Conservation (phyloP, 2,329 filamentous ascomycete species). For the Fusarium piperis region DNA sequence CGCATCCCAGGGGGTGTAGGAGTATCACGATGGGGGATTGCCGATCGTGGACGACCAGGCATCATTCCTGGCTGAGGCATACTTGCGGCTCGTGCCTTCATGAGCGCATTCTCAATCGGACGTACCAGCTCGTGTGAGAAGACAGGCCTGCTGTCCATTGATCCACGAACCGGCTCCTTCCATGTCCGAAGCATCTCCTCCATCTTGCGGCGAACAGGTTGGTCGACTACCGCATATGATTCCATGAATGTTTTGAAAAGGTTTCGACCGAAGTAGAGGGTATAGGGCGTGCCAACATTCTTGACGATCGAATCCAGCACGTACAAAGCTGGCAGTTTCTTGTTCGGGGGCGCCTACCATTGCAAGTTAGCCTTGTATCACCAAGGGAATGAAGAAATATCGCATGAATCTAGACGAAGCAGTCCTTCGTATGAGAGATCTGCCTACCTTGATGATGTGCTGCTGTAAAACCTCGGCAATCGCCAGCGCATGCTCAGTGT, state of each 20-base stretch:
- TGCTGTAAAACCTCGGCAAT: constrained; percentile 91
- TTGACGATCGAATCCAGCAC: constrained; percentile 98
- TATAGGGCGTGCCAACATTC: constrained; percentile 98
- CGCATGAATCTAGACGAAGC: neutral
- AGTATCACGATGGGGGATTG: constrained; percentile 72
- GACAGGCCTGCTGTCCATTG: constrained; percentile 90
- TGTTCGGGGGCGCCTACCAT: constrained; percentile 80
- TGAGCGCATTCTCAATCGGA: constrained; percentile 92
- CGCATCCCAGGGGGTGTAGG: constrained; percentile 73
- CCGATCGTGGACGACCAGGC: constrained; percentile 59
- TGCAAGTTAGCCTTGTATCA: constrained; percentile 48
- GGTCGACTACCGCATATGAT: constrained; percentile 89
- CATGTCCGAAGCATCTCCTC: constrained; percentile 98
- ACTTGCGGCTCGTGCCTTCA: constrained; percentile 76
- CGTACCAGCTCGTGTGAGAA: constrained; percentile 88
- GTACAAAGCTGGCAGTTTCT: constrained; percentile 95
- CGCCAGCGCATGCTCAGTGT: constrained; percentile 92
- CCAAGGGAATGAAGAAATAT: neutral
- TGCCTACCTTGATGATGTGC: constrained; percentile 91
- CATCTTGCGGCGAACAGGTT: constrained; percentile 85
- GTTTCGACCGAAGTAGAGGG: constrained; percentile 90
- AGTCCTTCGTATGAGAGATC: neutral
- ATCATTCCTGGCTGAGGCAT: constrained; percentile 63
- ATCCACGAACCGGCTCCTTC: constrained; percentile 96
- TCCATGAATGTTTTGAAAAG: constrained; percentile 97